Evolutionary conservation across 306 rosid genomes (phyloP).

Genomic region (Neltuma alba): DNA sequence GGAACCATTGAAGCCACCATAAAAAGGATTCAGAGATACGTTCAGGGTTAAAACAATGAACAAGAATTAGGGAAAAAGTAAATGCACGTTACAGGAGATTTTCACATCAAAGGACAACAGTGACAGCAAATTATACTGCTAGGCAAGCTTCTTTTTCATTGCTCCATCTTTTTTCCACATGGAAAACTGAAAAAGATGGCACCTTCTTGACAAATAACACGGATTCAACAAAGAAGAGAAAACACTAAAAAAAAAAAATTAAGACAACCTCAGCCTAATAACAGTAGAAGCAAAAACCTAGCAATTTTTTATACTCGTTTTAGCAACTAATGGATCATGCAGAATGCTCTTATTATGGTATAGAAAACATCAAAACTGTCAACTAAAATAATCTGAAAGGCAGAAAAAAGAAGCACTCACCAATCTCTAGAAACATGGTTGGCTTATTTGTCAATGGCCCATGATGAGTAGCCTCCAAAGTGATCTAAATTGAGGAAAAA

Average conservation of each 20-base stretch:
- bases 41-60: neutral
- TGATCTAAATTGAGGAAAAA: slow-evolving; percentile 60
- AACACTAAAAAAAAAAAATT: slow-evolving; percentile 2
- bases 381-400: slow-evolving; percentile 17
- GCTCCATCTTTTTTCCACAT: neutral
- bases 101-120: neutral
- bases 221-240: neutral
- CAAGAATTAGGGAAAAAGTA: neutral
- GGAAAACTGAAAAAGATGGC: slow-evolving; percentile 7
- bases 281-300: slow-evolving; percentile 12
- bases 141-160: neutral
- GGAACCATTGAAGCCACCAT: neutral
- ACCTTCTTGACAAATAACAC: neutral
- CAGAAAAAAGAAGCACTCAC: slow-evolving; percentile 48
- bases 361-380: neutral
- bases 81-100: neutral
- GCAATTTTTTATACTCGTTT: neutral
- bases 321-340: neutral
- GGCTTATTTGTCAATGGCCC: slow-evolving; percentile 86
- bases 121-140: neutral
- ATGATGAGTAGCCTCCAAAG: slow-evolving; percentile 97
- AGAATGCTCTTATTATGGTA: slow-evolving; percentile 2
- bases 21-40: neutral
- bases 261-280: slow-evolving; percentile 3
- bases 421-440: slow-evolving; percentile 91